phyloP scores from a whole-genome alignment of 2,329 filamentous ascomycete genomes.

The Fusarium duplospermum region DNA sequence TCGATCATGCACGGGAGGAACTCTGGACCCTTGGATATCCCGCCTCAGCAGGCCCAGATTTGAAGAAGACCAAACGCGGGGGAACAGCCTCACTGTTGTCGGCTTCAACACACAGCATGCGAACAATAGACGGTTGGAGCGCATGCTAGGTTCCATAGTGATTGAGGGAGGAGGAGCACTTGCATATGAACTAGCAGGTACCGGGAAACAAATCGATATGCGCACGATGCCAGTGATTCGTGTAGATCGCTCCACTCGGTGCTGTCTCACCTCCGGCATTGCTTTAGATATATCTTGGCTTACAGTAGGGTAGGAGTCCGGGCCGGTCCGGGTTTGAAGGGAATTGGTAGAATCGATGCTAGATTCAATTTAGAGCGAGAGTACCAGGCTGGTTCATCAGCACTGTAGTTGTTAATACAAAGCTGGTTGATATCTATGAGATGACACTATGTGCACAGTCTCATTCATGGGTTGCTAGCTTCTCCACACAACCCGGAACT shows the following conservation, averaged over 20 bases:
- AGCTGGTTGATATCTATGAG: neutral
- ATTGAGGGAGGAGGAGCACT: neutral
- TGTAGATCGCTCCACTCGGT: neutral
- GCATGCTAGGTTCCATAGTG: neutral
- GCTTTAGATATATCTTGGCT: slow-evolving; percentile 1
- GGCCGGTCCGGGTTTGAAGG: neutral
- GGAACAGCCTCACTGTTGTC: neutral
- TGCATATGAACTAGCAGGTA: neutral
- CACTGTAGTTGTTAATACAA: neutral
- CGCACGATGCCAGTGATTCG: neutral
- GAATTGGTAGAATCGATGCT: neutral
- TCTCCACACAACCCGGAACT: slow-evolving; percentile 12
- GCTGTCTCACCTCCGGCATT: neutral
- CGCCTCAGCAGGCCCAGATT: neutral
- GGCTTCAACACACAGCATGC: neutral
- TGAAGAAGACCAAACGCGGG: neutral
- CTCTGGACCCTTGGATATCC: neutral
- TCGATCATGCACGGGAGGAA: neutral
- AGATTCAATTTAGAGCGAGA: neutral
- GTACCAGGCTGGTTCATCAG: neutral
- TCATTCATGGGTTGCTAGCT: neutral
- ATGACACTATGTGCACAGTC: neutral
- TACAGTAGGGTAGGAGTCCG: neutral
- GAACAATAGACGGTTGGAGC: neutral
- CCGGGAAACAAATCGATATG: neutral